Evolutionary conservation across 352 stramenopile species (phyloP).

Genomic region (Lagenidium sp.): DNA sequence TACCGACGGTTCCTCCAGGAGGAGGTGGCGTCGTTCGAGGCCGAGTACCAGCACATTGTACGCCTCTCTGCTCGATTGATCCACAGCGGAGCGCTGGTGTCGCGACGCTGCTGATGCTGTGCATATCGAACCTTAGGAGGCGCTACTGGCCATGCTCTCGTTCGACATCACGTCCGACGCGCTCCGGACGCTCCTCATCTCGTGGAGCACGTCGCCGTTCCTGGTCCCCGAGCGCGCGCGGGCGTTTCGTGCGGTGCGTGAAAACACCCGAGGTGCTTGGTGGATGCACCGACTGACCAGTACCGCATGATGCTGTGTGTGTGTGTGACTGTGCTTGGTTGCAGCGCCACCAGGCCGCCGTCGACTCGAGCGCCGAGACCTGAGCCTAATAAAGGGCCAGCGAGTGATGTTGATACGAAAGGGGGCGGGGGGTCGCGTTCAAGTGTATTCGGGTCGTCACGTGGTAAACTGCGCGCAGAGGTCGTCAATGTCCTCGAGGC

Average conservation of each 20-base stretch:
- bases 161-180: slow-evolving; percentile 65
- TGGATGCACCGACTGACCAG: too few species aligned
- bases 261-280: too few species aligned
- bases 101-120: too few species aligned
- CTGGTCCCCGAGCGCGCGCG: slow-evolving; percentile 37
- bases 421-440: too few species aligned
- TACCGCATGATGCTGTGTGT: too few species aligned
- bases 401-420: too few species aligned
- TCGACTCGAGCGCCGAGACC: too few species aligned
- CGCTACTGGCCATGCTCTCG: slow-evolving; percentile 45
- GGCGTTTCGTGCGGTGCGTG: slow-evolving; percentile 49
- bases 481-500: slow-evolving; percentile 62
- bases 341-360: not conserved
- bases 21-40: slow-evolving; percentile 61
- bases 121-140: slow-evolving; percentile 24
- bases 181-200: slow-evolving; percentile 71
- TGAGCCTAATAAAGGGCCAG: too few species aligned
- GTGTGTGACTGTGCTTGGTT: not conserved
- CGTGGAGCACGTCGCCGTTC: slow-evolving; percentile 75
- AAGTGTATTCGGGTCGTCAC: slow-evolving; percentile 6
- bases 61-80: too few species aligned
- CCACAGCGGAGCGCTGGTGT: too few species aligned
- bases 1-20: slow-evolving; percentile 67
- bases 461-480: slow-evolving; percentile 56
- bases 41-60: slow-evolving; percentile 79